Evolutionary conservation across 805 yeast genomes (phyloP), one percentile per base, ranked within the genome.

Genomic region (Metschnikowia borealis): DNA sequence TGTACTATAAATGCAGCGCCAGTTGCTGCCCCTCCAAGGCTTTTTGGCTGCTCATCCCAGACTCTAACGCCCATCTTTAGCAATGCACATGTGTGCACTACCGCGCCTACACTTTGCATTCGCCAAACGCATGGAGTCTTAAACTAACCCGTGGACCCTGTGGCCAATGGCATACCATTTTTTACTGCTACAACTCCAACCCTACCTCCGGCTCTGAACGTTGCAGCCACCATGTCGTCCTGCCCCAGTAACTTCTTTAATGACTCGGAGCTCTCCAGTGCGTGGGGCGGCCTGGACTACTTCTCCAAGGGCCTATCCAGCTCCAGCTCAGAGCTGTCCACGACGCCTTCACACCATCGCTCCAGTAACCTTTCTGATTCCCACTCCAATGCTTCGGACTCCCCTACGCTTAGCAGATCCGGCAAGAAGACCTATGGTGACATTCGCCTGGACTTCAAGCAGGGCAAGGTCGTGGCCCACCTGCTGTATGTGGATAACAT

Each of bases 401-500:
- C 40, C 7, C 34, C 50, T n/a, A 46, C 49, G 5, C 15, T 33
- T 11, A 49, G 45, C 44, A 42, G 42, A 14, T 13, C 47, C 5
- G 44, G 48, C 31, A 40, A 49, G 8, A 47, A 26, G n/a, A 48
- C 39, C n/a, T 31, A 42, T 7, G 33, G 37, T 5, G 48, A 44
- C 14, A 33, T 15, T 10, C 53, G 51, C 38, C 48, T 46, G 6
- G 49, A 43, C 39, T 41, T 44, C 50, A 50, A 57, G 26, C 53
- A 54, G 37, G 59, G 53, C 20, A 49, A 50, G 37, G 40, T 54
- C 15, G 47, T 57, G 42, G 58, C 61, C 33, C 57, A 57, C 41
- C 54, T 55, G 47, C 65, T 68, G 48, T 68, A 62, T 42, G 57
- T 64, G 21, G 62, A 53, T 45, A 61, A 62, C 48, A 56, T 67